These are phyloP conservation scores for Thalassiosira livingstoniorum DNA, from an alignment of 352 stramenopile genomes.

Conservation along the genomic window DNA sequence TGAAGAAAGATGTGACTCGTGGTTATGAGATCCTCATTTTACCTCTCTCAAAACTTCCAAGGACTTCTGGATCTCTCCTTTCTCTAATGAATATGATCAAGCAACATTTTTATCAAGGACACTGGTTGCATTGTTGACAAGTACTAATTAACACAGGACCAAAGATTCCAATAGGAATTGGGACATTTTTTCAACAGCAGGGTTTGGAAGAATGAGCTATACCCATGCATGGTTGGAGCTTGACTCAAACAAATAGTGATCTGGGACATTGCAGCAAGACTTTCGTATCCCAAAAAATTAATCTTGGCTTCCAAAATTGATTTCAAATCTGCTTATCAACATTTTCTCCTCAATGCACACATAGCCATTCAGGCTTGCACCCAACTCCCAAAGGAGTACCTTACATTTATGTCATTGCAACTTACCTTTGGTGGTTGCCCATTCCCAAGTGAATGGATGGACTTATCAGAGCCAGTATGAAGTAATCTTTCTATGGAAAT, in stretches of 20 bases:
- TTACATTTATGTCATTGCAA: neutral
- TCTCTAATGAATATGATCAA: too few species aligned
- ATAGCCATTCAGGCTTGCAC: neutral
- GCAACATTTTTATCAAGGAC: too few species aligned
- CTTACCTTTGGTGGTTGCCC: neutral
- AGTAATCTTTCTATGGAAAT: too few species aligned
- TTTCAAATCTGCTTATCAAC: slow-evolving; percentile 1
- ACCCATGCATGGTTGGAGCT: neutral
- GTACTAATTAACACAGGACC: too few species aligned
- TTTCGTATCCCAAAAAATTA: neutral
- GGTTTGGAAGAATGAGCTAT: neutral
- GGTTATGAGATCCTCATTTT: too few species aligned
- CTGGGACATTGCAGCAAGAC: neutral
- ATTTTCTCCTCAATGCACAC: neutral
- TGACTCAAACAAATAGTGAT: neutral
- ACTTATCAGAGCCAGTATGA: too few species aligned
- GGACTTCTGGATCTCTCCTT: too few species aligned
- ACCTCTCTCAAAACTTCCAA: too few species aligned
- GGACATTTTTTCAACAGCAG: neutral
- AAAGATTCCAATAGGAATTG: neutral
- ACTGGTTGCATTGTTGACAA: too few species aligned
- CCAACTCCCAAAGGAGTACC: neutral
- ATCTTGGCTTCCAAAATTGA: neutral
- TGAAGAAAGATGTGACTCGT: too few species aligned
- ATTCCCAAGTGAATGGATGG: neutral